Evolutionary conservation across 371 early-diverging fungal genomes (phyloP).

Genomic region (Apophysomyces ossiformis): DNA sequence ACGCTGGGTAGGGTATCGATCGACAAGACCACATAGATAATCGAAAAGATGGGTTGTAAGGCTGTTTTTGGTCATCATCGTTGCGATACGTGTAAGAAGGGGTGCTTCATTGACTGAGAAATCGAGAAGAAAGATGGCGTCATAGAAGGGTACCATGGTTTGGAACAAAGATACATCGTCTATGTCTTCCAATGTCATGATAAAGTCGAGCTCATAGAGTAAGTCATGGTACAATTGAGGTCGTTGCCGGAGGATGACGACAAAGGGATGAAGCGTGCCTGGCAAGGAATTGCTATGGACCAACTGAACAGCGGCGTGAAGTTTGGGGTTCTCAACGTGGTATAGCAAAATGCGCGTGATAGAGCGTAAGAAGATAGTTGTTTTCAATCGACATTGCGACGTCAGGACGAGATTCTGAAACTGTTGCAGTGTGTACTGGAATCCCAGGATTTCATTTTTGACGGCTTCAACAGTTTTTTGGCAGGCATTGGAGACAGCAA

Average conservation of each 20-base stretch:
- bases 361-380: constrained; percentile 25
- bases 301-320: not conserved
- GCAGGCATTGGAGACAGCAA: constrained; percentile 46
- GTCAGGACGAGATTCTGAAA: constrained; percentile 37
- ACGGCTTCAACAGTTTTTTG: constrained; percentile 29
- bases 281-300: constrained; percentile 13
- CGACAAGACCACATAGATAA: not conserved
- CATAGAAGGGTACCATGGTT: constrained; percentile 22
- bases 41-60: not conserved
- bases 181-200: constrained; percentile 7
- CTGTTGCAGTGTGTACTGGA: constrained; percentile 22
- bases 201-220: constrained; percentile 31
- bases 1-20: constrained; percentile 10
- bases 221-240: constrained; percentile 27
- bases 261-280: constrained; percentile 30
- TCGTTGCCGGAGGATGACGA: constrained; percentile 31
- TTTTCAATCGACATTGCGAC: constrained; percentile 23
- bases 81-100: constrained; percentile 24
- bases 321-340: not conserved
- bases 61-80: not conserved
- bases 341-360: constrained; percentile 28
- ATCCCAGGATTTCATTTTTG: constrained; percentile 9
- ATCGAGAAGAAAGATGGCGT: constrained; percentile 24
- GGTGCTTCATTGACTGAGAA: constrained; percentile 16
- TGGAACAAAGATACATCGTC: constrained; percentile 9